These are phyloP conservation scores for Saraca asoca DNA, from an alignment of 331 rosid genomes.

Conservation along the genomic window DNA sequence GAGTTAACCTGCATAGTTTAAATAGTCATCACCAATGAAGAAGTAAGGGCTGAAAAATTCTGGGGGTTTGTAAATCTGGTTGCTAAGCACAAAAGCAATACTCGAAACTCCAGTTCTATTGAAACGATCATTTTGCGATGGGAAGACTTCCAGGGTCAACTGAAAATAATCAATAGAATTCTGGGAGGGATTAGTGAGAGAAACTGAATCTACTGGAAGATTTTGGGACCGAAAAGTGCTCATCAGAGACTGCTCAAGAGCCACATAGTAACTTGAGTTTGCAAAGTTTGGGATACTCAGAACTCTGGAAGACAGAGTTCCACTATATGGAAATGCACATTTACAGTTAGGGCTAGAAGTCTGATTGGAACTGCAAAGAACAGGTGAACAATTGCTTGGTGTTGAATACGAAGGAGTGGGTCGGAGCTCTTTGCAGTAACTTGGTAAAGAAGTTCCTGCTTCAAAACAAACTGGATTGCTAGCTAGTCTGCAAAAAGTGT, in stretches of 20 bases:
- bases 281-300: slow-evolving; percentile 47
- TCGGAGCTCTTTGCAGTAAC: slow-evolving; percentile 47
- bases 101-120: slow-evolving; percentile 29
- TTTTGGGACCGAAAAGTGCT: slow-evolving; percentile 17
- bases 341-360: slow-evolving; percentile 61
- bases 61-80: too few relatives aligned
- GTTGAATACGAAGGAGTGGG: slow-evolving; percentile 26
- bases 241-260: slow-evolving; percentile 38
- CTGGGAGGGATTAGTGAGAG: slow-evolving; percentile 49
- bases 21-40: too few relatives aligned
- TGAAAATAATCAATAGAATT: slow-evolving; percentile 42
- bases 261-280: slow-evolving; percentile 31
- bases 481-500: slow-evolving; percentile 47
- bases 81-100: too few relatives aligned
- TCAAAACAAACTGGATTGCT: slow-evolving; percentile 51
- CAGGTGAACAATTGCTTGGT: slow-evolving; percentile 40
- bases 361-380: slow-evolving; percentile 44
- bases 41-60: too few relatives aligned
- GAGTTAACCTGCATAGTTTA: too few relatives aligned
- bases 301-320: slow-evolving; percentile 54
- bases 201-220: slow-evolving; percentile 61
- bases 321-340: slow-evolving; percentile 69
- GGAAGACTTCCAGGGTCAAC: slow-evolving; percentile 52
- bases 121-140: slow-evolving; percentile 52
- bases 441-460: slow-evolving; percentile 16